phyloP scores from a whole-genome alignment of 805 yeast species.

The Metschnikowia corniflorae region DNA sequence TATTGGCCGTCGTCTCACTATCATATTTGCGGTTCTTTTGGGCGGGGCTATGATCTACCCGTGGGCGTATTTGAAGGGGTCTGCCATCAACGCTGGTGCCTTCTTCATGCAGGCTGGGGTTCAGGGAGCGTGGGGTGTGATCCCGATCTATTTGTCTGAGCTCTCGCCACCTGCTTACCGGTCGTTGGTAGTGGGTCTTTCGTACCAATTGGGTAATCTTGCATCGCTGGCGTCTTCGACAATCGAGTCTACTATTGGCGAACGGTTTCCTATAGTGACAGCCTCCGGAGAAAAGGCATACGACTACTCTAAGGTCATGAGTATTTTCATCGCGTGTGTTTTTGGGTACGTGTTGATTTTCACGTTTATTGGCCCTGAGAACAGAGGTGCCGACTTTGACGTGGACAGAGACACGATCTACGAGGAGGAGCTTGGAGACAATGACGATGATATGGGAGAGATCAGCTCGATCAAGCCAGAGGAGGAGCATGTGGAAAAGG shows the following conservation, averaged over 20 bases:
- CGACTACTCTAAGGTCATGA: constrained; percentile 68
- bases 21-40: constrained; percentile 28
- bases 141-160: too few relatives aligned
- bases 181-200: constrained; percentile 24
- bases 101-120: too few relatives aligned
- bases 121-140: too few relatives aligned
- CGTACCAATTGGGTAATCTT: too few relatives aligned
- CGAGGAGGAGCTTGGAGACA: constrained; percentile 10
- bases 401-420: constrained; percentile 13
- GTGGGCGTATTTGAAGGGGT: constrained; percentile 18
- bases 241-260: constrained; percentile 61
- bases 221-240: constrained; percentile 74
- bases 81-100: constrained; percentile 50
- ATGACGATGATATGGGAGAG: constrained; percentile 5
- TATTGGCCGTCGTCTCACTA: constrained; percentile 35
- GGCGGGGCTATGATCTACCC: too few relatives aligned
- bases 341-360: constrained; percentile 48
- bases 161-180: too few relatives aligned
- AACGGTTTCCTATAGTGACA: constrained; percentile 47
- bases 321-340: constrained; percentile 64
- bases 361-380: constrained; percentile 58
- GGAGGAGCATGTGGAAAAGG: constrained; percentile 1
- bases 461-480: constrained; percentile 5
- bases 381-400: constrained; percentile 18
- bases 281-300: constrained; percentile 24